Percentiles rank a stretch among this genome's conserved stretches.
phyloP scores from a whole-genome alignment of 2,329 filamentous ascomycete species.

The Alternaria rosae region DNA sequence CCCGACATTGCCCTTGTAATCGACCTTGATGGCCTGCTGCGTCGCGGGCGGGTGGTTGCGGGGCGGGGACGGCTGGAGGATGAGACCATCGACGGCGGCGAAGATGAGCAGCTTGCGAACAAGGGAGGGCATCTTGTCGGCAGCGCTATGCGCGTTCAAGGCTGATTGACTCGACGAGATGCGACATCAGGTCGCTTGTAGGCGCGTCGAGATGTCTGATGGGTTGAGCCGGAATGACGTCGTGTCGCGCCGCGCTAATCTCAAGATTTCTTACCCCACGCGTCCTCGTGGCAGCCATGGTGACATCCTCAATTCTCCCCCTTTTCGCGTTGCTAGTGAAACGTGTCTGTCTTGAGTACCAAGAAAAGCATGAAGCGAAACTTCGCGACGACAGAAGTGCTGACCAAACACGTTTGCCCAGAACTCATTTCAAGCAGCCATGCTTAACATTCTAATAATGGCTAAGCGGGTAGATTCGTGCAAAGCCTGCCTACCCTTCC shows the following conservation, averaged over 20 bases:
- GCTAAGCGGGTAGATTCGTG: neutral
- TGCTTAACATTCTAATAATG: neutral
- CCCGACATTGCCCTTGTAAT: slow-evolving; percentile 69
- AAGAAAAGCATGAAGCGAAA: too few species aligned
- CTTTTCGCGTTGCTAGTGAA: too few species aligned
- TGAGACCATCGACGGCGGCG: slow-evolving; percentile 81
- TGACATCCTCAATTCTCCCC: neutral
- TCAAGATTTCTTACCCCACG: slow-evolving; percentile 9
- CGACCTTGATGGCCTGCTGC: slow-evolving; percentile 70
- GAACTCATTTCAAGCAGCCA: neutral
- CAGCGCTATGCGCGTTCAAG: slow-evolving; percentile 5
- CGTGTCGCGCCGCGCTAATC: neutral
- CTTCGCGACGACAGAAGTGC: neutral
- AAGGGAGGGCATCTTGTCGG: slow-evolving; percentile 71
- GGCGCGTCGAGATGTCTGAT: neutral
- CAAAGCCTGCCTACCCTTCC: neutral
- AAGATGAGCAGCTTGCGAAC: slow-evolving; percentile 82
- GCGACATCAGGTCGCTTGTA: slow-evolving; percentile 4
- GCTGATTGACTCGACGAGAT: neutral
- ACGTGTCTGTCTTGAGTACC: too few species aligned
- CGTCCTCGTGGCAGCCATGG: neutral
- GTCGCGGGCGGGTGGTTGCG: slow-evolving; percentile 62
- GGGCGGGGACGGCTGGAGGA: slow-evolving; percentile 74
- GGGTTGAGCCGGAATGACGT: slow-evolving; percentile 9
- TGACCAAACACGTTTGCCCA: neutral